Conservation (phyloP, 345 rosid species). For the Abelmoschus esculentus region DNA sequence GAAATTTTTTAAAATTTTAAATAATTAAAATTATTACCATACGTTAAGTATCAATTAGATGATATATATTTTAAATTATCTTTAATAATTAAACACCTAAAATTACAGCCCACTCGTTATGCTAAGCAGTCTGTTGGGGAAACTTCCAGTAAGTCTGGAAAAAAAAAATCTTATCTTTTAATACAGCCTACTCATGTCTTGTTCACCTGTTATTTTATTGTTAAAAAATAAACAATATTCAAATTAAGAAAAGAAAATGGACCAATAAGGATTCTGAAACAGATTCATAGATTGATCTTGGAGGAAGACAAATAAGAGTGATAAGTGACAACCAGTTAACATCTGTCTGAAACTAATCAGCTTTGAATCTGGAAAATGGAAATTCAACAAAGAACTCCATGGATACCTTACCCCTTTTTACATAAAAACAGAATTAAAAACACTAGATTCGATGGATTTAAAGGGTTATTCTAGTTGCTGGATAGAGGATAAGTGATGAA, state of each 20-base stretch:
- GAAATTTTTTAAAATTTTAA: too few species aligned
- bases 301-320: neutral
- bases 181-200: neutral
- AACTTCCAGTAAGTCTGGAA: neutral
- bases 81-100: too few species aligned
- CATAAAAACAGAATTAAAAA: neutral
- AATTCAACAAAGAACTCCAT: neutral
- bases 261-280: conserved; percentile 11
- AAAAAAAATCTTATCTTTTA: neutral
- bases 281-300: conserved; percentile 5
- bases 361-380: neutral
- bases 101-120: neutral
- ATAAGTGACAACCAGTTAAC: neutral
- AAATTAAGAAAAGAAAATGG: neutral
- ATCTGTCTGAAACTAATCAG: neutral
- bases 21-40: too few species aligned
- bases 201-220: neutral
- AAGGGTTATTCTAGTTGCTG: neutral
- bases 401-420: conserved; percentile 6
- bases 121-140: neutral
- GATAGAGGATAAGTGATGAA: neutral
- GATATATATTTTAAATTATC: too few species aligned
- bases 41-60: too few species aligned
- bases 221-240: neutral
- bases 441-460: neutral